Base-by-base conservation (phyloP, 2,329 filamentous ascomycete genomes). In the Colletotrichum echinochloae region DNA sequence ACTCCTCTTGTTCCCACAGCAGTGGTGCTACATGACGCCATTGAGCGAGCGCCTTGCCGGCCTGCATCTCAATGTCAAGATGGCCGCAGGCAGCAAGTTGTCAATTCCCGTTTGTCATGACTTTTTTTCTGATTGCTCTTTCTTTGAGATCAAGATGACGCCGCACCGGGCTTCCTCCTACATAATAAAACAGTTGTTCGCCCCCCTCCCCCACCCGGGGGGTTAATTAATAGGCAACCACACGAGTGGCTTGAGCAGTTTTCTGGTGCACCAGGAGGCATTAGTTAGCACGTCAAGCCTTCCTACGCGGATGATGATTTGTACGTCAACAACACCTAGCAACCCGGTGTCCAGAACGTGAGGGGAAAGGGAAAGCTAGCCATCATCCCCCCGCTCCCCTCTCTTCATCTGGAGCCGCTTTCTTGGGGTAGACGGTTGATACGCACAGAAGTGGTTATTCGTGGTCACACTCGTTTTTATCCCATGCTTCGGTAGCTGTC, bases 11-110 rank as follows among this genome's bases (percentile, higher is more conserved):
- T 54, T 23, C 41, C 33, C 37, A 60, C 61, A 30, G 37, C 46
- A 12, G 37, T 33, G 35, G 16, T 39, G 67, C 57, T 57, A 54
- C n/a, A 71, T 71, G 68, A 71, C 68, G 68, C 68, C 68, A 71
- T 63, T 16, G 51, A 41, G 44, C 35, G 51, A 41, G 44, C 35
- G 55, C 64, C 30, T 41, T 48, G 37, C 51, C 51, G 51, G 44
- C 26, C 44, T n/a, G 18, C 28, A 14, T 23, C 16, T 46, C 23
- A 16, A 28, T 56, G 11, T n/a, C 16, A 33, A 33, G 6, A 30
- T 18, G 26, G 37, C 18, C 14, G 30, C 3, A 37, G 57, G 48
- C 12, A 23, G 20, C 28, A 5, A 26, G 16, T 49, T 35, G 20
- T 9, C 12, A 48, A 48, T 48, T 46, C 39, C 26, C 18, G 57